Evolutionary conservation across 495 filamentous ascomycete genomes (phyloP), one percentile per base, ranked within the genome.

Genomic region (Pyrenopolyporus hunteri): DNA sequence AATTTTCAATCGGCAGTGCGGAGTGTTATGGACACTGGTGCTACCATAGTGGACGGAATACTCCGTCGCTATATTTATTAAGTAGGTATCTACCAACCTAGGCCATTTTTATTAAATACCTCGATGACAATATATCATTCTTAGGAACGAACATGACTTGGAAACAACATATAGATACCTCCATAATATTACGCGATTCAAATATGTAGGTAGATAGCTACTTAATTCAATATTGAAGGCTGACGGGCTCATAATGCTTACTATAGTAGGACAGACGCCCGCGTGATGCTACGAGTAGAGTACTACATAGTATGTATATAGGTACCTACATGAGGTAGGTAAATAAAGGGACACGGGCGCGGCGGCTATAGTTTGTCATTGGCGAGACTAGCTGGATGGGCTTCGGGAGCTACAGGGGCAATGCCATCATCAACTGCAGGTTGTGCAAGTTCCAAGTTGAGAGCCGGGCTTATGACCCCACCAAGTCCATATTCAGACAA

Each of bases 351-450:
- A 28, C 50, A 43, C 44, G 53, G 43, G 47, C 26, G 16, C 16
- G 48, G 48, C 33, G 54, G n/a, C 50, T 46, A n/a, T 23, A 8
- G 23, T 43, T 10, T 65, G 36, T 42, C 17, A 42, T 42, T 42
- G 37, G 37, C 4, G 23, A 20, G 29, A 52, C 60, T 60, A 50
- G 45, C 16, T 6, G 13, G 26, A 57, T 32, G 1, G 13, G 39
- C 28, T 48, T 51, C 44, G 50, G 50, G 51, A 65, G 36, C 37
- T 52, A 59, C 56, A 65, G 56, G 62, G 62, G 51, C 35, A 47
- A 47, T 65, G 51, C 51, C 62, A 65, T 65, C 62, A 60, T 65
- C 42, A 59, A 33, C 54, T 58, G 36, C 43, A 46, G 46, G 32
- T 35, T 28, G n/a, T 47, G 50, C 44, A 65, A 65, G 50, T 40